Evolutionary conservation across 306 rosid genomes (phyloP), one percentile per base, ranked within the genome.

Genomic region (Cucurbita ficifolia): DNA sequence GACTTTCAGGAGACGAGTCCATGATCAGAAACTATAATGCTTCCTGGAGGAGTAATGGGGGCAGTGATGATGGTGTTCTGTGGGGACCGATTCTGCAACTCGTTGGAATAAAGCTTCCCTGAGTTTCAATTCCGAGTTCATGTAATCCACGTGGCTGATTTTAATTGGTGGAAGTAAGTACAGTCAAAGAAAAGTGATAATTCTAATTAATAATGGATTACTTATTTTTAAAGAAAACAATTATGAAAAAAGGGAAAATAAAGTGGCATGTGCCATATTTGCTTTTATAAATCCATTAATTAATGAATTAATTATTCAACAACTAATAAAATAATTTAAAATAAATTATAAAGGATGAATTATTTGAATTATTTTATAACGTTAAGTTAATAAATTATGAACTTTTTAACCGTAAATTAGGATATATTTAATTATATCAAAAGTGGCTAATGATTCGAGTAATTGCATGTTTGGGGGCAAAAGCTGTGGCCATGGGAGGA

Each of bases 71-170:
- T 87, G 85, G 62, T 83, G 90, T 76, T 62, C 39, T 64, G 79
- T 75, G 69, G 81, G 62, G 83, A 74, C 78, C 87, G 93, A 84
- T 89, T 79, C 79, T 8, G 39, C 73, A 77, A 85, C 90, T 80
- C 82, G 58, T 78, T 80, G 54, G 78, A 60, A 33, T 53, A 65
- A 68, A 72, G 72, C 42, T 53, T 40, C 78, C 53, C 60, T 7
- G 61, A 55, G 83, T 80, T 48, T 54, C 56, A 2, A 22, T 18
- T 74, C 16, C 70, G 77, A 77, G 79, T 82, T 78, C 67, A 54
- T 55, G 5, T 5, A 39, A 0, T 1, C 16, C 2, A 68, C 40
- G 73, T 68, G 56, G 73, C 0, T 0, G 0, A 6, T 1, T 12
- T 0, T 24, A 1, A 68, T 68, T 68, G 7, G 73, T 0, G 3